Evolutionary conservation across 2,329 filamentous ascomycete genomes (phyloP).

Genomic region (Ceratocystis huliohia): DNA sequence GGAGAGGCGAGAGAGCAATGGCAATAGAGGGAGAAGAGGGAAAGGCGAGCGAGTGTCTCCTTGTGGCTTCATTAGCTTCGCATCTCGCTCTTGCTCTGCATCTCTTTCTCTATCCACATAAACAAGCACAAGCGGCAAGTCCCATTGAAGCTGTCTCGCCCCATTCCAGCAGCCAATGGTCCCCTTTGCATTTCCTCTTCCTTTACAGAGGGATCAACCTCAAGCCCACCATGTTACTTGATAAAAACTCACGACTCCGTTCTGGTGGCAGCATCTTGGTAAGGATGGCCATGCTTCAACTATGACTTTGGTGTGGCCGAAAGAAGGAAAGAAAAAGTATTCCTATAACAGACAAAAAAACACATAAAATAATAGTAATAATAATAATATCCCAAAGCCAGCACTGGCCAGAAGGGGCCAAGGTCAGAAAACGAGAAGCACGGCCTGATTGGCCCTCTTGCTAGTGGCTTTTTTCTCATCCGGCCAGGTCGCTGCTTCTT

Average conservation of each 20-base stretch:
- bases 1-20: background rate
- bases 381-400: background rate
- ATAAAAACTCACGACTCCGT: background rate
- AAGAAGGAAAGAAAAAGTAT: background rate
- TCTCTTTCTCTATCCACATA: too few species aligned
- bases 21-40: background rate
- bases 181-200: background rate
- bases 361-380: background rate
- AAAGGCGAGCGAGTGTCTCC: background rate
- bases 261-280: background rate
- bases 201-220: background rate
- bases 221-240: slow-evolving; percentile 4
- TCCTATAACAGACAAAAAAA: background rate
- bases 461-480: background rate
- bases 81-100: too few species aligned
- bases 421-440: background rate
- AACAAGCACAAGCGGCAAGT: too few species aligned
- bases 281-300: slow-evolving; percentile 2
- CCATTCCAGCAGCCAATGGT: background rate
- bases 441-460: background rate
- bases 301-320: background rate
- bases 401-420: background rate
- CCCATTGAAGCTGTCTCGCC: too few species aligned
- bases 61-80: too few species aligned
- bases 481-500: background rate